Conservation (phyloP, 345 rosid genomes). For the Garcia nutans region DNA sequence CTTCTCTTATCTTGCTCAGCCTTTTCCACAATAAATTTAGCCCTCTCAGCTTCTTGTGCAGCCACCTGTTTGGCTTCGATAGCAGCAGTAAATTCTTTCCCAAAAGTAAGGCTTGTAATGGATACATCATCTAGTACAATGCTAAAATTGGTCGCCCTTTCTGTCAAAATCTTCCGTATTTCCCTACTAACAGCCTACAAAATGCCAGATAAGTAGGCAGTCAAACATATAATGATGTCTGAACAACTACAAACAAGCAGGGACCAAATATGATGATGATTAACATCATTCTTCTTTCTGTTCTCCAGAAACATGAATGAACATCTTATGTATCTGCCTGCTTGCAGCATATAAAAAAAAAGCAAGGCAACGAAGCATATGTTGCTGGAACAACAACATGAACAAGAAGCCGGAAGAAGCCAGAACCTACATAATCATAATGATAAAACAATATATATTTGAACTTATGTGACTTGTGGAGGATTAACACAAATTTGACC, state of each 20-base stretch:
- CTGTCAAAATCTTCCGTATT: constrained; percentile 81
- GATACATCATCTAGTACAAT: constrained; percentile 90
- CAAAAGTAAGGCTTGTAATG: constrained; percentile 79
- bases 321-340: not conserved
- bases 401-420: not conserved
- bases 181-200: constrained; percentile 76
- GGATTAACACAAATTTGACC: not conserved
- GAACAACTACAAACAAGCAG: not conserved
- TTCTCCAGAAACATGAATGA: not conserved
- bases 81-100: constrained; percentile 92
- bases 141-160: constrained; percentile 68
- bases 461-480: not conserved
- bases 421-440: not conserved
- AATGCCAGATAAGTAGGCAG: not conserved
- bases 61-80: constrained; percentile 95
- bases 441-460: not conserved
- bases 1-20: constrained; percentile 94
- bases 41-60: constrained; percentile 94
- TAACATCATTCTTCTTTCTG: not conserved
- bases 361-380: not conserved
- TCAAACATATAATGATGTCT: not conserved
- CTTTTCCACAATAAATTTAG: constrained; percentile 89
- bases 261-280: not conserved
- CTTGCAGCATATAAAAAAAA: not conserved
- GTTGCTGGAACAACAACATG: not conserved